phyloP scores from a whole-genome alignment of 2,329 filamentous ascomycete species.

The Arthrocladium fulminans region DNA sequence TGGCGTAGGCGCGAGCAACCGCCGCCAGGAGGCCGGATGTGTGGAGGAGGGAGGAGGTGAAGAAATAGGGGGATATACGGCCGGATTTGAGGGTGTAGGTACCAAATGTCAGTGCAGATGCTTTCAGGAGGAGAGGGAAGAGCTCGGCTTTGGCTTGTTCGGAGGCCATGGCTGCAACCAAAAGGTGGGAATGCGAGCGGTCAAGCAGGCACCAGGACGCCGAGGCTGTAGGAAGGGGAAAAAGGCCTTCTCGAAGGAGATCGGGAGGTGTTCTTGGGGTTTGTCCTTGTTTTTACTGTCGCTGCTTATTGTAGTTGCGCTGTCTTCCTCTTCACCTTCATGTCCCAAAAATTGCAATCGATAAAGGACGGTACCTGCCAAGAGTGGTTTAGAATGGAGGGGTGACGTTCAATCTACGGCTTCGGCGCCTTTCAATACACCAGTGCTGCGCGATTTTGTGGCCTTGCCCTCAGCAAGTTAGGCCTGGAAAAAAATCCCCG shows the following conservation, averaged over 20 bases:
- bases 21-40: slow-evolving; percentile 66
- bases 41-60: slow-evolving; percentile 91
- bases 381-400: neutral
- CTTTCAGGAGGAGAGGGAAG: slow-evolving; percentile 32
- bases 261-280: no score
- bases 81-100: slow-evolving; percentile 74
- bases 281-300: no score
- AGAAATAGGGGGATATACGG: slow-evolving; percentile 87
- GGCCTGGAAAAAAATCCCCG: no score
- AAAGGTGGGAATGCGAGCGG: neutral
- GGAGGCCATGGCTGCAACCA: slow-evolving; percentile 12
- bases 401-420: neutral
- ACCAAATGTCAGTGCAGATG: slow-evolving; percentile 35
- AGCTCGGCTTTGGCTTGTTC: slow-evolving; percentile 28
- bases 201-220: no score
- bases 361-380: neutral
- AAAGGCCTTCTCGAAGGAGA: no score
- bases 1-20: slow-evolving; percentile 73
- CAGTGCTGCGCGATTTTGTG: no score
- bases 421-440: neutral
- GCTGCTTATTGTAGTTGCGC: neutral
- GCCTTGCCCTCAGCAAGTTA: neutral
- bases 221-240: no score
- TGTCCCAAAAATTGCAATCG: neutral
- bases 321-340: neutral